These are phyloP conservation scores for Phlebiopsis gigantea DNA, from an alignment of 768 basidiomycete species.

Conservation along the genomic window DNA sequence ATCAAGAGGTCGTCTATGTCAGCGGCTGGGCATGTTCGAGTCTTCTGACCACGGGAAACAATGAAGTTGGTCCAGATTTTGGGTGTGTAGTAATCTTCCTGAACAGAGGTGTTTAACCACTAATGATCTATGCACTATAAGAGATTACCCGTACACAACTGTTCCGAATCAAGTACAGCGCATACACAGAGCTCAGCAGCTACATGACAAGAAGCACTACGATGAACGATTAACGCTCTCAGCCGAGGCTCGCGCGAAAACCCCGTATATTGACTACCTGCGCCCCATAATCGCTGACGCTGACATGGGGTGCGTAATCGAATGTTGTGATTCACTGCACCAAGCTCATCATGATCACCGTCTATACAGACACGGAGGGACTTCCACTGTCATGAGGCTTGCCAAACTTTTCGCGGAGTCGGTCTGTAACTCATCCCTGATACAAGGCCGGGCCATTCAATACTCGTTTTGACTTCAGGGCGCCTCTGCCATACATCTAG, in stretches of 20 bases:
- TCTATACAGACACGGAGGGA: slow-evolving; percentile 71
- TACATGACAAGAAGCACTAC: slow-evolving; percentile 91
- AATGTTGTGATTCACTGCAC: neutral
- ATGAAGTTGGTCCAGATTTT: slow-evolving; percentile 90
- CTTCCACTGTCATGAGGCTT: slow-evolving; percentile 93
- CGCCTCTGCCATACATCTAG: slow-evolving; percentile 85
- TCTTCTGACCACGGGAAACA: slow-evolving; percentile 82
- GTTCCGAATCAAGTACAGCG: slow-evolving; percentile 95
- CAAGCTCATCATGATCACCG: neutral
- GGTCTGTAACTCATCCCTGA: slow-evolving; percentile 32
- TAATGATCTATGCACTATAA: slow-evolving; percentile 23
- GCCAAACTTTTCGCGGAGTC: slow-evolving; percentile 94
- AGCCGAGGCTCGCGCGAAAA: slow-evolving; percentile 56
- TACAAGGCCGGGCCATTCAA: neutral
- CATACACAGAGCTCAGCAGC: slow-evolving; percentile 84
- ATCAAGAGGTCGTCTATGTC: slow-evolving; percentile 87
- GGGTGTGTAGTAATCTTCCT: slow-evolving; percentile 41
- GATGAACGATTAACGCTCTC: slow-evolving; percentile 73
- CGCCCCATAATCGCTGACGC: slow-evolving; percentile 93
- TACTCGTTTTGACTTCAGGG: slow-evolving; percentile 45
- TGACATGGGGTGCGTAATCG: slow-evolving; percentile 72
- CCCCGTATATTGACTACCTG: slow-evolving; percentile 83
- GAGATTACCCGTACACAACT: slow-evolving; percentile 94
- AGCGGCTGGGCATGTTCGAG: slow-evolving; percentile 90
- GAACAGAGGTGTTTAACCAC: neutral